Conservation (phyloP, 805 yeast genomes). For the Danielia oregonensis region DNA sequence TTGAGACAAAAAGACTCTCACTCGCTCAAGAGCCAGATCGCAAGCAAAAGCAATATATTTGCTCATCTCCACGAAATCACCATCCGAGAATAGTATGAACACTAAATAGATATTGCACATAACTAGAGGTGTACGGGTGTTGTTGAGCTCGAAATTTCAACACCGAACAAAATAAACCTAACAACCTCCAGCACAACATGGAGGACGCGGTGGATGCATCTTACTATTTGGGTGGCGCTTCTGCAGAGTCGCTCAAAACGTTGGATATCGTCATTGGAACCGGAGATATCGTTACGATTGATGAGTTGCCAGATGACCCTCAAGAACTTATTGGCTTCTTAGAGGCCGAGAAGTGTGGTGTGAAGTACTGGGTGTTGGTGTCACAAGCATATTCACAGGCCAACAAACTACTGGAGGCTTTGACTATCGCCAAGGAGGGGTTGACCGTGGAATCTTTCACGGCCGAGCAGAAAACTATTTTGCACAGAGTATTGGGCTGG, state of each 20-base stretch:
- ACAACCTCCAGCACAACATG: constrained; percentile 8
- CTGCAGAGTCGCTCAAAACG: constrained; percentile 24
- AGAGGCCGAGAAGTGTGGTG: constrained; percentile 73
- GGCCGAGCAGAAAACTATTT: constrained; percentile 43
- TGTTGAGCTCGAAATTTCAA: neutral
- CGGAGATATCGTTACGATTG: constrained; percentile 78
- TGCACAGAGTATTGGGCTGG: constrained; percentile 73
- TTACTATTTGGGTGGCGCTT: constrained; percentile 32
- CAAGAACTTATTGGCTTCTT: constrained; percentile 74
- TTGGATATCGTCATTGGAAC: constrained; percentile 73
- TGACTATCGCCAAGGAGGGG: constrained; percentile 60
- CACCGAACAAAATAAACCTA: constrained; percentile 6
- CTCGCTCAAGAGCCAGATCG: too few relatives aligned
- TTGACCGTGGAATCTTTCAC: constrained; percentile 37
- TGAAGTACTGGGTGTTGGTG: constrained; percentile 79
- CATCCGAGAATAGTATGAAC: neutral
- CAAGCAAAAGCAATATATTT: too few relatives aligned
- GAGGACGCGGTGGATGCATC: constrained; percentile 17
- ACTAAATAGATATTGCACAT: neutral
- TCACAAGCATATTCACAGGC: constrained; percentile 75
- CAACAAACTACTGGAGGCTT: constrained; percentile 56
- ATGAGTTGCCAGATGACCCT: constrained; percentile 88
- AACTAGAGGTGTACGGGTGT: constrained; percentile 1
- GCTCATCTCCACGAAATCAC: neutral
- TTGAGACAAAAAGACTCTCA: too few relatives aligned